Evolutionary conservation across 2,329 filamentous ascomycete species (phyloP).

Genomic region (Trichophyton rubrum): DNA sequence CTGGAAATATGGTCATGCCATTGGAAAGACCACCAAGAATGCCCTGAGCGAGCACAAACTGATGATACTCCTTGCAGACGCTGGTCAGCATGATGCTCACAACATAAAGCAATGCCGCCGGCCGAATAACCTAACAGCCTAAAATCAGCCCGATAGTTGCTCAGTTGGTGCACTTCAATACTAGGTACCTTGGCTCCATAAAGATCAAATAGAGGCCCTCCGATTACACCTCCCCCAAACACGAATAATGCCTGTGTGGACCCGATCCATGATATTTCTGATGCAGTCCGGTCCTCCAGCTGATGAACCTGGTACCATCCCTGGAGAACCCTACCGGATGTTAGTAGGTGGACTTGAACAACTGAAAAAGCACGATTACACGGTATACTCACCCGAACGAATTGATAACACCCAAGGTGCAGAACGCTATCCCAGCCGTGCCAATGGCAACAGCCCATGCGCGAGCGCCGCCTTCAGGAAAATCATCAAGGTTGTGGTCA

Average conservation of each 20-base stretch:
- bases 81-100: too few relatives aligned
- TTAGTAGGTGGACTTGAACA: conserved; percentile 1
- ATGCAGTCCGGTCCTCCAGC: conserved; percentile 6
- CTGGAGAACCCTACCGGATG: too few relatives aligned
- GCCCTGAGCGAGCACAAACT: conserved; percentile 30
- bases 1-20: conserved; percentile 21
- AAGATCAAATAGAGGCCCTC: conserved; percentile 22
- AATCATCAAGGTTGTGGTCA: conserved; percentile 3
- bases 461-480: conserved; percentile 7
- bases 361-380: not conserved
- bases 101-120: too few relatives aligned
- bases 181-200: conserved; percentile 22
- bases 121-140: too few relatives aligned
- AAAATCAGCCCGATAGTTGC: too few relatives aligned
- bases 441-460: conserved; percentile 8
- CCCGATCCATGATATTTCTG: conserved; percentile 26
- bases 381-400: conserved; percentile 8
- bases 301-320: too few relatives aligned
- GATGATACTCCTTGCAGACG: conserved; percentile 19
- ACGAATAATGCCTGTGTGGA: conserved; percentile 23
- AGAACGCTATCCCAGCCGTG: conserved; percentile 6
- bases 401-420: conserved; percentile 7
- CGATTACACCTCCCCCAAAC: conserved; percentile 19
- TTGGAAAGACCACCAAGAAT: conserved; percentile 23
- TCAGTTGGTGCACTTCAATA: too few relatives aligned